Base-by-base conservation (phyloP, 2,329 filamentous ascomycete genomes). In the Claviceps pazoutovae region DNA sequence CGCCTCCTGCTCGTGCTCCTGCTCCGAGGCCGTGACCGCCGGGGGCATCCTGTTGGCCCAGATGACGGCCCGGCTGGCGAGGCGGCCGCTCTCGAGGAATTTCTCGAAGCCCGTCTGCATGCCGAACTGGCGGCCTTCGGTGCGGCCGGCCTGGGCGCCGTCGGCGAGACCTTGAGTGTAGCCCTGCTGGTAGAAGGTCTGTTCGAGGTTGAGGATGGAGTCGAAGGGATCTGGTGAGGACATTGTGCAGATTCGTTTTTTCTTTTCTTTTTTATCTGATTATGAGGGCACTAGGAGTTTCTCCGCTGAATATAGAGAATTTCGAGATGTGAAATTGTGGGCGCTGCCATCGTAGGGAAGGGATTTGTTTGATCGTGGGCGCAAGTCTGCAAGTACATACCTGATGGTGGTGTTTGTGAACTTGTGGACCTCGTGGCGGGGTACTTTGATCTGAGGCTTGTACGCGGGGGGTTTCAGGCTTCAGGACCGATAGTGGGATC, bases 91-190 rank as follows among this genome's bases (percentile, higher is more conserved):
- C 56, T 88, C 83, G 43, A 86, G 64, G 62, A 94, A 96, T 69
- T 95, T 97, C 60, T 95, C 88, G 60, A 93, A 97, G 0, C 90
- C 91, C 57, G 90, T 93, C 64, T 94, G 86, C 43, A 97, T 79
- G 0, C 91, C 93, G 63, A 97, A 88, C 19, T 88, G 80, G 49
- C 89, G 86, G 55, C 93, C 93, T 74, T 98, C 93, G 57, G 88
- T 81, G 53, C 83, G 82, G 41, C 93, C 93, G 36, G 87, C 84
- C 54, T 77, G 76, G 42, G 80, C 73, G 54, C 93, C 93, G 67
- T 95, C 91, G 42, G 75, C 70, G 47, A 80, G 67, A 44, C 93
- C 93, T 51, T 88, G 77, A 5, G 74, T 67, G 71, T 89, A 91
- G 54, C 93, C 93, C 67, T 91, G 81, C 45, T 79, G 73, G 71